Evolutionary conservation across 257 asterid genomes (phyloP), one percentile per base, ranked within the genome.

Genomic region (Gentiana macrophylla): DNA sequence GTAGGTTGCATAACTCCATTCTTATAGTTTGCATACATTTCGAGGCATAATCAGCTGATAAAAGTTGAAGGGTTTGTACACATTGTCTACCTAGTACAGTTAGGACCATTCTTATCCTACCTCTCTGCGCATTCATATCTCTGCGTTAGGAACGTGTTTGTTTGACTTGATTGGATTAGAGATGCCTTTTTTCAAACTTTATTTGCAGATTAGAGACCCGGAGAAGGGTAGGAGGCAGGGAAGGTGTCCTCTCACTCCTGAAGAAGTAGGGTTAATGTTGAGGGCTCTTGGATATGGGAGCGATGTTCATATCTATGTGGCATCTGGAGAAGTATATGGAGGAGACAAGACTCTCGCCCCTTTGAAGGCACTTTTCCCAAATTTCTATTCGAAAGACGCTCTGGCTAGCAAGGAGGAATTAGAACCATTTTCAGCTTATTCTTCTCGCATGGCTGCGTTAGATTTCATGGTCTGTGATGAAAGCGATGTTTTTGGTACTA

Each of bases 271-370:
- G 54, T 83, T 85, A 72, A 74, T 92, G 83, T 74, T 92, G 61
- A 78, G 93, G 71, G 94, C 95, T 53, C 97, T 92, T 74, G 99
- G 99, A 46, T 92, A 83, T 48, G 86, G 82, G 61, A 77, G 71
- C 48, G 77, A 85, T 61, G 86, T 87, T 49, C 94, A 88, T 73
- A 78, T 92, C 36, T 92, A 88, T 36, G 99, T 88, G 60, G 99
- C 99, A 15, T 92, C 99, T 52, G 99, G 99, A 57, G 99, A 92
- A 75, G 89, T 92, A 55, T 92, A 88, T 53, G 94, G 99, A 60
- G 99, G 97, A 38, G 97, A 84, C 62, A 81, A 72, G 64, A 85
- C 99, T 12, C 71, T 92, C 69, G 97, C 87, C 62, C 97, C 99
- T 8, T 68, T 92, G 41, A 88, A 88, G 73, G 94, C 86, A 50